phyloP scores from a whole-genome alignment of 305 asterid species.

The Fraxinus paxiana region DNA sequence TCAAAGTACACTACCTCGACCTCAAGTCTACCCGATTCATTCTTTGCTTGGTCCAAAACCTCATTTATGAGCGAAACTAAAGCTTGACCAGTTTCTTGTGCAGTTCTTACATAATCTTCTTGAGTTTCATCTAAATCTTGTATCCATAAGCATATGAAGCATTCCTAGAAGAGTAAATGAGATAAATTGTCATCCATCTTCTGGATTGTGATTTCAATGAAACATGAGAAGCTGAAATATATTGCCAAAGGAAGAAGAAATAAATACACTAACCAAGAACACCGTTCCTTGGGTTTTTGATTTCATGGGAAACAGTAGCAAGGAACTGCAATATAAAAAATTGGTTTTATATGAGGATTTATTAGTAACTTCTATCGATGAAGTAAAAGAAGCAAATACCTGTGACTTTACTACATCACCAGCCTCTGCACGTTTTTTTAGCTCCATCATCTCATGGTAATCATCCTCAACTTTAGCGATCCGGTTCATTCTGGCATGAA shows the following conservation, averaged over 20 bases:
- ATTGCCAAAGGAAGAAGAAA: conserved; percentile 8
- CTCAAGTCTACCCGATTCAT: conserved; percentile 95
- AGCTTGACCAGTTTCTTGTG: conserved; percentile 97
- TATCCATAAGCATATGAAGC: conserved; percentile 97
- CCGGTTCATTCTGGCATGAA: conserved; percentile 71
- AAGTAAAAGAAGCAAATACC: conserved; percentile 33
- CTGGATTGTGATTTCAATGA: neutral
- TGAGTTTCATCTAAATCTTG: conserved; percentile 83
- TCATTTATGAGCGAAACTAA: conserved; percentile 88
- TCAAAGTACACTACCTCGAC: conserved; percentile 85
- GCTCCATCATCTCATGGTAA: conserved; percentile 64
- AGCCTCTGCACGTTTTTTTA: conserved; percentile 82
- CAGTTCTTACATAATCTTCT: conserved; percentile 88
- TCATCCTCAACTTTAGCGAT: conserved; percentile 86
- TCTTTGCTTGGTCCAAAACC: conserved; percentile 92
- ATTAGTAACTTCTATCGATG: neutral
- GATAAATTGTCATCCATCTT: conserved; percentile 6
- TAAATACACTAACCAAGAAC: conserved; percentile 65
- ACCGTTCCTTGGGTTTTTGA: conserved; percentile 94
- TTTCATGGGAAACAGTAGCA: conserved; percentile 91
- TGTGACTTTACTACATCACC: conserved; percentile 91
- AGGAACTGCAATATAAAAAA: conserved; percentile 59
- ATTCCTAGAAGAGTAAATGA: conserved; percentile 50
- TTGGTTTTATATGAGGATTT: conserved; percentile 5
- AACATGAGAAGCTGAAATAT: neutral